Evolutionary conservation across 2,329 filamentous ascomycete species (phyloP), one percentile per base, ranked within the genome.

Genomic region (Aspergillus clavatus): DNA sequence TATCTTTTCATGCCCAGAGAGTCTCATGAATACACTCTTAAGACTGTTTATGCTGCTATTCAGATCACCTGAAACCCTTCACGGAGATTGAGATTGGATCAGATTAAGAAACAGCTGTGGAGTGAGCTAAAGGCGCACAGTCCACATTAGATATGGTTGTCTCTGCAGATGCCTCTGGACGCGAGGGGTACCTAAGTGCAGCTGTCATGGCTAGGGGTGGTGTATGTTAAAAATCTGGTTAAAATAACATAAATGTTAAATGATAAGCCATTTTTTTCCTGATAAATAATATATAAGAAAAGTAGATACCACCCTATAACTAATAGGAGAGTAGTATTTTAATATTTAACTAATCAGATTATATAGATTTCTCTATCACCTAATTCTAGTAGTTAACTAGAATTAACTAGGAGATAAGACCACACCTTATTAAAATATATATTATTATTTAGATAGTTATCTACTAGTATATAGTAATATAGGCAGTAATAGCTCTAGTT

Each of bases 91-190:
- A 29, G 4, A 3, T 29, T 29, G 11, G 27, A 14, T 14, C 11
- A 29, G 27, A 29, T n/a, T n/a, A 2, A 14, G 27, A 29, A 14
- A 29, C 10, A 4, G 27, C 27, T 2, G 12, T 18, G 24, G 51
- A 58, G 11, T 35, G 40, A 7, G 55, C 52, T 1, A 40, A 53
- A 39, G 37, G 48, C 4, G 37, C 14, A 40, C 39, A 35, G 12
- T 44, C 42, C 7, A 50, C 14, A 1, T 42, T 48, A 1, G 48
- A 46, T 22, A 42, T 56, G 7, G 33, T 48, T 0, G 43, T 58
- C 21, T 55, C 48, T 36, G 54, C 46, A 12, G 54, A 56, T 31
- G 51, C 48, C 33, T 56, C 51, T 1, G 47, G 52, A 38, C 50
- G 45, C 5, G 11, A 56, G 19, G 42, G 51, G 8, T 43, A 52